These are phyloP conservation scores for Aschersonia sp. DNA, from an alignment of 2,329 filamentous ascomycete species.

Conservation along the genomic window DNA sequence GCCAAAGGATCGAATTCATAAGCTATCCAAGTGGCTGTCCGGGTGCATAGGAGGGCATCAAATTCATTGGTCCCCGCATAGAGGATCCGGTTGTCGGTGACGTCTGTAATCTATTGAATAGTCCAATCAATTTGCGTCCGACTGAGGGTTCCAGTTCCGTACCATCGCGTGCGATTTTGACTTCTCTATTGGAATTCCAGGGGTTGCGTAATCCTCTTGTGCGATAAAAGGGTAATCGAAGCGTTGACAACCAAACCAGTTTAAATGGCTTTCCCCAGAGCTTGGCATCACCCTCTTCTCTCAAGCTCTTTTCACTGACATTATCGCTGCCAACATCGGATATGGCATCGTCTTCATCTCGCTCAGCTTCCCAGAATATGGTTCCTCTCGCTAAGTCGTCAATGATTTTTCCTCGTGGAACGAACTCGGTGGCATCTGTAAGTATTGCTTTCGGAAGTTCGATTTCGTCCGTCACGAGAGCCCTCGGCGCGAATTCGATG, in stretches of 20 bases:
- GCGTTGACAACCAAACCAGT: conserved; percentile 80
- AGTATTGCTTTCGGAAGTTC: conserved; percentile 68
- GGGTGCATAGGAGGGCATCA: conserved; percentile 22
- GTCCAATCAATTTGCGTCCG: conserved; percentile 59
- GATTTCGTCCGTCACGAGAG: conserved; percentile 40
- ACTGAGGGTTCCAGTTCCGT: conserved; percentile 81
- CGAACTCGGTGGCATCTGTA: conserved; percentile 63
- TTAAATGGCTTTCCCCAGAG: conserved; percentile 86
- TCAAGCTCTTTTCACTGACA: conserved; percentile 22
- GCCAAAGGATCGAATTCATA: neutral
- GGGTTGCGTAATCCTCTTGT: conserved; percentile 80
- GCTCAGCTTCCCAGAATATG: conserved; percentile 87
- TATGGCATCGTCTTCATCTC: conserved; percentile 34
- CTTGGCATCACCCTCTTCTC: conserved; percentile 37
- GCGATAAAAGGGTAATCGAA: conserved; percentile 72
- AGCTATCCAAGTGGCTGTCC: conserved; percentile 20
- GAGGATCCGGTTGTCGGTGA: conserved; percentile 16
- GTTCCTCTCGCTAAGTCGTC: conserved; percentile 89
- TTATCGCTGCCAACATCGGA: conserved; percentile 27
- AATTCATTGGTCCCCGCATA: conserved; percentile 16
- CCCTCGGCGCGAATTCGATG: conserved; percentile 54
- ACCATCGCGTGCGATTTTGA: conserved; percentile 90
- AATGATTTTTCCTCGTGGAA: conserved; percentile 75
- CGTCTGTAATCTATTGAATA: conserved; percentile 53
- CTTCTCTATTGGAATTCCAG: conserved; percentile 89